phyloP scores from a whole-genome alignment of 441 rosid genomes.

The Gossypium schwendimanii region DNA sequence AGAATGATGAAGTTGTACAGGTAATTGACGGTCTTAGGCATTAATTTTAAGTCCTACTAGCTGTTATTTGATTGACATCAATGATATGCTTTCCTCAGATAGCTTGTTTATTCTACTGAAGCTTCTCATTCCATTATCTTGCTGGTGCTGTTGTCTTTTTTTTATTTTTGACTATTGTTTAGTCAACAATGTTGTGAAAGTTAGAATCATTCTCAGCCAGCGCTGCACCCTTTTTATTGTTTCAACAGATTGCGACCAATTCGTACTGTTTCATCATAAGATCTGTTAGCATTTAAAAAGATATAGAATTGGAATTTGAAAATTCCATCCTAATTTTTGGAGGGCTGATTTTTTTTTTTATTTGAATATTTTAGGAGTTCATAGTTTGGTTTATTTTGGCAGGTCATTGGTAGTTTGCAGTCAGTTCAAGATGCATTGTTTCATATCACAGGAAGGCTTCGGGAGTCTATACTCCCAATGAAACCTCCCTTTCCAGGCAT shows the following conservation, averaged over 20 bases:
- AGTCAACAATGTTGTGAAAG: neutral
- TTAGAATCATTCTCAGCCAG: neutral
- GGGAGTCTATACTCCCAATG: constrained; percentile 26
- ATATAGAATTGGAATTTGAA: neutral
- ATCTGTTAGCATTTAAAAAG: neutral
- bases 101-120: neutral
- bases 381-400: constrained; percentile 19
- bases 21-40: constrained; percentile 20
- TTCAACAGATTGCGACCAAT: neutral
- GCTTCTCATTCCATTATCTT: neutral
- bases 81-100: neutral
- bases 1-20: constrained; percentile 58
- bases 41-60: neutral
- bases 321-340: neutral
- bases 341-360: neutral
- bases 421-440: constrained; percentile 67
- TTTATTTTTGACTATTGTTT: neutral
- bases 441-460: constrained; percentile 57
- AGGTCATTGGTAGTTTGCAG: constrained; percentile 58
- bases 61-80: neutral
- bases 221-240: neutral
- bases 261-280: neutral
- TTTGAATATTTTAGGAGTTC: neutral
- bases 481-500: constrained; percentile 37
- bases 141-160: neutral